These are phyloP conservation scores for Hanseniaspora pseudoguilliermondii DNA, from an alignment of 805 yeast genomes.

Conservation along the genomic window DNA sequence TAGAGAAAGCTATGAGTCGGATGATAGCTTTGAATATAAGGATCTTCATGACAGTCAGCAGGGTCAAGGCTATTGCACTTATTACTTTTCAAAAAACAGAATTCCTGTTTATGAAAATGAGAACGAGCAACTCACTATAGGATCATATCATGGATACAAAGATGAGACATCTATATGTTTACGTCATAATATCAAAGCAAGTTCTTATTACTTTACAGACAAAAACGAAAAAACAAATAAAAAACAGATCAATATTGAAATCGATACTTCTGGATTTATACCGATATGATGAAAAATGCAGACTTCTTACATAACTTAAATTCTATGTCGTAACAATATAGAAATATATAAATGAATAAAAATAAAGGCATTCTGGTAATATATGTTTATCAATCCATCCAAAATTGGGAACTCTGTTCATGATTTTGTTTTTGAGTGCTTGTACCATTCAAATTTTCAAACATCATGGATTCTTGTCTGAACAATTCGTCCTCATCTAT, in stretches of 20 bases:
- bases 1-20: background rate
- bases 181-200: background rate
- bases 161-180: background rate
- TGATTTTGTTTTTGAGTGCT: background rate
- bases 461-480: constrained; percentile 6
- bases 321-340: no score
- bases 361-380: no score
- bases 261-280: constrained; percentile 4
- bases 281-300: background rate
- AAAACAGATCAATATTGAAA: background rate
- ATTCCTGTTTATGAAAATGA: constrained; percentile 15
- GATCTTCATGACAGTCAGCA: background rate
- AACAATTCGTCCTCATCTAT: constrained; percentile 1
- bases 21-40: background rate
- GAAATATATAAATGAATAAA: background rate
- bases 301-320: no score
- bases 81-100: constrained; percentile 23
- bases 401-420: background rate
- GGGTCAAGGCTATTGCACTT: background rate
- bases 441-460: background rate
- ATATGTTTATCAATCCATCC: background rate
- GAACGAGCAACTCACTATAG: constrained; percentile 16
- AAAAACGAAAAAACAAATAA: background rate
- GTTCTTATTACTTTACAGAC: background rate
- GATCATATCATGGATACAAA: constrained; percentile 8